Percentiles rank a stretch among this genome's conserved stretches.
Conservation (phyloP, 768 basidiomycete species). For the Galerina marginata region DNA sequence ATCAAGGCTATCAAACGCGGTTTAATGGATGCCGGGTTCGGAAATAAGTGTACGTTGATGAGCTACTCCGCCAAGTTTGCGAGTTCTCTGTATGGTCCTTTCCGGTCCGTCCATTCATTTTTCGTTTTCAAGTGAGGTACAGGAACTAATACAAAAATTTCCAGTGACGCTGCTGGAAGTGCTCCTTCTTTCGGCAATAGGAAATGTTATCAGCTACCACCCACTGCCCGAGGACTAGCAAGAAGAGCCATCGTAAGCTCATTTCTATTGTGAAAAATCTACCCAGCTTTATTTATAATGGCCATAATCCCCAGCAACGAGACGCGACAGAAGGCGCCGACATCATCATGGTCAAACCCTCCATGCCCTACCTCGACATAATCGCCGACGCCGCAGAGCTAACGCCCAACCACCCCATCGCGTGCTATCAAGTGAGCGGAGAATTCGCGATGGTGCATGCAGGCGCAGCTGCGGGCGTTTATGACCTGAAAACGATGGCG, state of each 20-base stretch:
- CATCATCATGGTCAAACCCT: slow-evolving; percentile 98
- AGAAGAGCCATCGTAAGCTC: slow-evolving; percentile 86
- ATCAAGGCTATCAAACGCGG: slow-evolving; percentile 87
- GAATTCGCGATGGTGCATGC: slow-evolving; percentile 98
- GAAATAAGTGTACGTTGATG: slow-evolving; percentile 93
- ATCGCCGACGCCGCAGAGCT: slow-evolving; percentile 86
- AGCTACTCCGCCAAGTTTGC: slow-evolving; percentile 98
- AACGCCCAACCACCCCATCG: slow-evolving; percentile 88
- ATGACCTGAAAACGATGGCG: slow-evolving; percentile 90
- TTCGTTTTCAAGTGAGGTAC: neutral
- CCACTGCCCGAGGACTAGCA: slow-evolving; percentile 86
- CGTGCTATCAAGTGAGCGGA: slow-evolving; percentile 96
- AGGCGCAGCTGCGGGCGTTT: slow-evolving; percentile 93
- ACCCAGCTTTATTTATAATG: neutral
- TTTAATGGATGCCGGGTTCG: slow-evolving; percentile 82
- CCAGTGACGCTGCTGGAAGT: slow-evolving; percentile 95
- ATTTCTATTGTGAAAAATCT: neutral
- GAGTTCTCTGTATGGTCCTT: slow-evolving; percentile 93
- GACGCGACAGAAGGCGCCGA: slow-evolving; percentile 93
- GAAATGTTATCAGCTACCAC: slow-evolving; percentile 98
- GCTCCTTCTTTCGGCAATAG: slow-evolving; percentile 94
- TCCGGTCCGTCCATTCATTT: slow-evolving; percentile 61
- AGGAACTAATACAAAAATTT: slow-evolving; percentile 1
- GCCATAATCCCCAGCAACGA: slow-evolving; percentile 63
- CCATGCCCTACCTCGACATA: slow-evolving; percentile 95